phyloP scores from a whole-genome alignment of 305 asterid genomes.

The Solanum hybrid region DNA sequence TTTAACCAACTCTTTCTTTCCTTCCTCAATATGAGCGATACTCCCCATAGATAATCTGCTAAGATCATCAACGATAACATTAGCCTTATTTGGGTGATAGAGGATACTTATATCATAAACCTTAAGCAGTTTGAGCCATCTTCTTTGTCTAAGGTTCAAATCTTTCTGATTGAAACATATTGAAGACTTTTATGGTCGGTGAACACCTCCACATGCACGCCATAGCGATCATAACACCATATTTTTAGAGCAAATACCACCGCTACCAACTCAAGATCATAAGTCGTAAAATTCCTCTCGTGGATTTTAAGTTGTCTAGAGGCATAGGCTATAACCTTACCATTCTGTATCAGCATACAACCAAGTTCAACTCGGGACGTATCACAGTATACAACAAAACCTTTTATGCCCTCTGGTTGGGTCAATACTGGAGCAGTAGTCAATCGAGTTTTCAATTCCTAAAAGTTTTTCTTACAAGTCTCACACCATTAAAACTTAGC shows the following conservation, averaged over 20 bases:
- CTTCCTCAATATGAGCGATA: not conserved
- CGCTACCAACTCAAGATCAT: not conserved
- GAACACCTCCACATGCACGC: not conserved
- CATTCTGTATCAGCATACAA: not conserved
- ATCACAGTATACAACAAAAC: not conserved
- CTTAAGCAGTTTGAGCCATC: not conserved
- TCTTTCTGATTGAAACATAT: not conserved
- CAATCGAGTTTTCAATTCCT: not conserved
- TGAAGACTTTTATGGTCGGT: not conserved
- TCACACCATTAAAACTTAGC: not conserved
- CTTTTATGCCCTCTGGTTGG: not conserved
- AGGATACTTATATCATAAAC: not conserved
- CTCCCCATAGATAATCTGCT: not conserved
- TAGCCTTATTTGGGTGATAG: not conserved
- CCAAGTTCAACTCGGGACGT: not conserved
- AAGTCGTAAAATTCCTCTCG: not conserved
- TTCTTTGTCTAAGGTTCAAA: not conserved
- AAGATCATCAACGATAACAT: not conserved
- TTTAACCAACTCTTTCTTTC: not conserved
- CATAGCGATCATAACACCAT: not conserved
- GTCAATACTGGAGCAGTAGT: not conserved
- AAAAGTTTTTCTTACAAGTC: not conserved
- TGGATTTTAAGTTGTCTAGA: not conserved
- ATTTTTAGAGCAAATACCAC: not conserved
- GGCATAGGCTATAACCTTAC: not conserved